Evolutionary conservation across 2,329 filamentous ascomycete genomes (phyloP), one percentile per base, ranked within the genome.

Genomic region (Sclerotinia sclerotiorum): DNA sequence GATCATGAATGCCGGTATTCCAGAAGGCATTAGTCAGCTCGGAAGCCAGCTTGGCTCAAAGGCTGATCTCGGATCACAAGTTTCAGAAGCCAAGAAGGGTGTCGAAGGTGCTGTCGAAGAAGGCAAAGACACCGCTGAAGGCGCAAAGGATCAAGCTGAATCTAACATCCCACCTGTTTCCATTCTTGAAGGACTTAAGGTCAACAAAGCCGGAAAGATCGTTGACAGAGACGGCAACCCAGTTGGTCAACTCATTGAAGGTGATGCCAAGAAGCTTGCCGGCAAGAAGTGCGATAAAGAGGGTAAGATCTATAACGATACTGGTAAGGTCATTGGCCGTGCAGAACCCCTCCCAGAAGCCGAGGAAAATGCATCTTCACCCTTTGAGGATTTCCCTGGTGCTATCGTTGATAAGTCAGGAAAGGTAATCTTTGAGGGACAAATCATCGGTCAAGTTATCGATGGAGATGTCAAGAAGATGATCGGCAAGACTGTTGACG

Each of bases 231-330:
- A 83, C 5, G 67, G 66, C 1, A 65, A 65, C 24, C 69, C 67
- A 57, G 79, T 90, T 71, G 90, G 87, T 15, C 86, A 85, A 57
- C 81, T 93, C 11, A 79, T 87, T 39, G 85, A 90, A 73, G 90
- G 90, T 35, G 85, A 89, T 29, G 73, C 86, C 19, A 88, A 89
- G 79, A 82, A 89, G 70, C 83, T 92, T 5, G 77, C 86, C 51
- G 89, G 89, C 73, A 88, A 85, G 75, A 85, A 85, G 75, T 81
- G 87, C 46, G 89, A 91, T 72, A 87, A 85, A 67, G 80, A 90
- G 57, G 90, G 90, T 55, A 82, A 89, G 72, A 88, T 92, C 79
- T 92, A 88, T 87, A 88, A 90, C 75, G 88, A 91, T 72, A 81
- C 82, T 15, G 90, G 90, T 70, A 85, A 90, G 76, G 81, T 90